Conservation (phyloP, 1,284 basidiomycete genomes). For the Takashimella koratensis region DNA sequence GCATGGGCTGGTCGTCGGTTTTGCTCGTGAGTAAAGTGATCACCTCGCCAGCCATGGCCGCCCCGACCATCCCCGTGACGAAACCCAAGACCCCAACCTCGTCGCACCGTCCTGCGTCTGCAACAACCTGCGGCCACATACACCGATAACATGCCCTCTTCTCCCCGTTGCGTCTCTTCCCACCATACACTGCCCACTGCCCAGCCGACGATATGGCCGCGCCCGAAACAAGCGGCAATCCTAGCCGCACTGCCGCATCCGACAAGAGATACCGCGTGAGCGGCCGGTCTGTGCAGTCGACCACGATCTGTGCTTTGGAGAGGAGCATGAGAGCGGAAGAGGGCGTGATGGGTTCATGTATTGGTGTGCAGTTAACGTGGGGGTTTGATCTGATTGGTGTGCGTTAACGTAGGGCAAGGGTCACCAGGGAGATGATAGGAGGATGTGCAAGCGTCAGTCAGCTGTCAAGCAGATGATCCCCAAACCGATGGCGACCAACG, state of each 20-base stretch:
- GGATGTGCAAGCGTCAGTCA: too few relatives aligned
- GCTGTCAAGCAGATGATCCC: too few relatives aligned
- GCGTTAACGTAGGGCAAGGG: neutral
- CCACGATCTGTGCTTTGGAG: slow-evolving; percentile 65
- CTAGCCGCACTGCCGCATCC: slow-evolving; percentile 74
- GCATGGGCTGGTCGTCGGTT: slow-evolving; percentile 55
- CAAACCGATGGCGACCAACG: too few relatives aligned
- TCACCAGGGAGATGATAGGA: too few relatives aligned
- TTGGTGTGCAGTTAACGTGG: slow-evolving; percentile 56
- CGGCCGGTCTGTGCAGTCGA: slow-evolving; percentile 95
- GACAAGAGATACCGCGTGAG: slow-evolving; percentile 89
- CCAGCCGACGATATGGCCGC: slow-evolving; percentile 91
- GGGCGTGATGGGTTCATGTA: slow-evolving; percentile 57
- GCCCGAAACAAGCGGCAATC: slow-evolving; percentile 80
- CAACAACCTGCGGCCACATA: slow-evolving; percentile 71
- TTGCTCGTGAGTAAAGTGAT: slow-evolving; percentile 74
- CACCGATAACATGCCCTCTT: slow-evolving; percentile 90
- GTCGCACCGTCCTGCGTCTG: slow-evolving; percentile 68
- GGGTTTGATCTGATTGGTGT: slow-evolving; percentile 74
- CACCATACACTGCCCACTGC: slow-evolving; percentile 72
- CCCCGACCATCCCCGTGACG: slow-evolving; percentile 87
- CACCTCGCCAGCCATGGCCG: slow-evolving; percentile 83
- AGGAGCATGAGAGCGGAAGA: slow-evolving; percentile 64
- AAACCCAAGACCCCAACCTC: slow-evolving; percentile 88
- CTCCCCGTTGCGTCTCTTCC: slow-evolving; percentile 10